Evolutionary conservation across 257 asterid species (phyloP).

Genomic region (Osmanthus fragrans): DNA sequence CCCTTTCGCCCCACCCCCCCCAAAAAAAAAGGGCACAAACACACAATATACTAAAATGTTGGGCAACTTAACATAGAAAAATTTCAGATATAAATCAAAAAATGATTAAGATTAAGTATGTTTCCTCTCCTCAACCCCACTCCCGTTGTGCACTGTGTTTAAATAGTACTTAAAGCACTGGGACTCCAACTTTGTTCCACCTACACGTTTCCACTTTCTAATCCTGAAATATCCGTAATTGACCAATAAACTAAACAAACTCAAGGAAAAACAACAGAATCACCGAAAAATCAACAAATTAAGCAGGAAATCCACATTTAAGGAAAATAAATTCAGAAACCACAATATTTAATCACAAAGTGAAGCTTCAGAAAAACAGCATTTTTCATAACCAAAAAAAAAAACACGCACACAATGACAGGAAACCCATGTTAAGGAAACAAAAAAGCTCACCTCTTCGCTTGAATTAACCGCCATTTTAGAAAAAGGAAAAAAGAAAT

Average conservation of each 20-base stretch:
- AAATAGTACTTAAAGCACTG: no score
- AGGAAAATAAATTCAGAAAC: not conserved
- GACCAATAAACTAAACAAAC: not conserved
- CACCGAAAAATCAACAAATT: not conserved
- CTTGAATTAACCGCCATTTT: slow-evolving; percentile 39
- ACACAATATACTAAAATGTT: no score
- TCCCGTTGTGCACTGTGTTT: not conserved
- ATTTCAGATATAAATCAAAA: not conserved
- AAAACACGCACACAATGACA: not conserved
- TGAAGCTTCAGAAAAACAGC: not conserved
- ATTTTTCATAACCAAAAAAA: not conserved
- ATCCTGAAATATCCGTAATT: not conserved
- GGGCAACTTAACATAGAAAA: not conserved
- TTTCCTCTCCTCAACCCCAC: not conserved
- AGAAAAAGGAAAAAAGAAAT: not conserved
- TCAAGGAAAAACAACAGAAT: not conserved
- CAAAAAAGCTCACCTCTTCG: slow-evolving; percentile 27
- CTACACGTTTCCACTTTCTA: not conserved
- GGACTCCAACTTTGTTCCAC: not conserved
- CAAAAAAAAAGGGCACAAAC: no score
- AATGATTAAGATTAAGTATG: no score
- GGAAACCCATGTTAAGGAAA: not conserved
- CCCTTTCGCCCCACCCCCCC: not conserved
- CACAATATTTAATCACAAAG: not conserved
- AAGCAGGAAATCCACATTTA: not conserved